Evolutionary conservation across 345 rosid species (phyloP), one percentile per base, ranked within the genome.

Genomic region (Gossypium longicalyx): DNA sequence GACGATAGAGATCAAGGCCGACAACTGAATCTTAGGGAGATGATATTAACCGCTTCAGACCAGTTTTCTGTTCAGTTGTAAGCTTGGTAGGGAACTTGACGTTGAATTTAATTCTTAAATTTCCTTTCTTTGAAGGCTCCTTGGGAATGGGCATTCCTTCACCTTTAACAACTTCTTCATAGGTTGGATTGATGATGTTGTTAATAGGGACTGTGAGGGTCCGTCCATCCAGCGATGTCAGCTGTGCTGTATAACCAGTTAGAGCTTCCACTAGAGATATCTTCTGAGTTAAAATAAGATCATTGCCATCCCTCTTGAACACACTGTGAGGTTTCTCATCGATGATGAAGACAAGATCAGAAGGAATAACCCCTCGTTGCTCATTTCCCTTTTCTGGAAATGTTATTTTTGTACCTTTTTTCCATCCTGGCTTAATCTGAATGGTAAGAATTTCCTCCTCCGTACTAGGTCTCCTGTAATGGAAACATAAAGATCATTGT

Each of bases 101-200:
- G 71, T 76, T 84, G 83, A 93, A 93, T 85, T 85, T 91, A 68
- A 93, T 85, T 82, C 91, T 91, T 85, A 93, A 79, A 66, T 91
- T 88, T 53, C 98, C 98, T 76, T 79, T 90, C 64, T 53, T 90
- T 17, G 91, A 86, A 9, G 96, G 94, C 53, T 93, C 97, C 77
- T 91, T 91, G 19, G 93, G 88, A 57, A 93, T 83, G 1, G 98
- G 98, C 98, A 93, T 93, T 43, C 98, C 98, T 79, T 93, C 96
- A 1, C 94, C 93, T 75, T 82, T 85, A n/a, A 93, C 84, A 0
- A 90, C 88, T 80, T 93, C 97, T 83, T 93, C 98, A 47, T 91
- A 90, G 3, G 89, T 79, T 5, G 97, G 96, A 61, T 80, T 86
- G 72, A 93, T 84, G 70, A 93, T 74, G 60, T 74, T 71, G 77